Conservation (phyloP, 352 stramenopile species). For the Phytophthora citrophthora region DNA sequence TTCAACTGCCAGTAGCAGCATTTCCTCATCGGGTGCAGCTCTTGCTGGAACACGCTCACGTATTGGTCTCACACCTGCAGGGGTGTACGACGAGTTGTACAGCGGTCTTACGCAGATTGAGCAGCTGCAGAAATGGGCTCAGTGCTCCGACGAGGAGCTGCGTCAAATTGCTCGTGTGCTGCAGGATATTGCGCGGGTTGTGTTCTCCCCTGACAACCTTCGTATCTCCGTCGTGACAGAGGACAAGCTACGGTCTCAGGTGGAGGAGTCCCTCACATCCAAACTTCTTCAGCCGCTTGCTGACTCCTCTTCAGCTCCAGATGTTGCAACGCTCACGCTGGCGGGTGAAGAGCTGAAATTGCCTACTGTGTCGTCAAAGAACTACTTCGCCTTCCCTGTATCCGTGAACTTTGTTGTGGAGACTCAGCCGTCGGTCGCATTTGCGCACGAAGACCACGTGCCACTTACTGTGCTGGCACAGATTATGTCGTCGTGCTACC, state of each 20-base stretch:
- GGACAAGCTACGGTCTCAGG: conserved; percentile 60
- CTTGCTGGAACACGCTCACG: conserved; percentile 65
- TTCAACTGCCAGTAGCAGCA: conserved; percentile 69
- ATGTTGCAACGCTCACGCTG: conserved; percentile 27
- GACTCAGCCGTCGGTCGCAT: conserved; percentile 74
- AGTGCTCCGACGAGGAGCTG: conserved; percentile 75
- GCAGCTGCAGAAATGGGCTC: conserved; percentile 74
- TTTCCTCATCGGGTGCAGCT: conserved; percentile 71
- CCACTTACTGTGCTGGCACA: conserved; percentile 76
- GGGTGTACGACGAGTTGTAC: conserved; percentile 73
- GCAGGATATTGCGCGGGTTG: conserved; percentile 59
- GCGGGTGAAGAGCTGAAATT: conserved; percentile 26
- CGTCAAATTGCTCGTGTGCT: conserved; percentile 56
- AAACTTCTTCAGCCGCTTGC: conserved; percentile 56
- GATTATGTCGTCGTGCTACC: conserved; percentile 85
- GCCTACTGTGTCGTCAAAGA: conserved; percentile 41
- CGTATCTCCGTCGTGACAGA: conserved; percentile 79
- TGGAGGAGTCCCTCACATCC: conserved; percentile 52
- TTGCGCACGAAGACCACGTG: conserved; percentile 78
- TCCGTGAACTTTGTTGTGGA: conserved; percentile 88
- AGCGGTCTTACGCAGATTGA: conserved; percentile 77
- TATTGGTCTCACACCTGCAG: conserved; percentile 58
- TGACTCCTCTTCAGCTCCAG: conserved; percentile 14
- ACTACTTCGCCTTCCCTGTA: conserved; percentile 80
- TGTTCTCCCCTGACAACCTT: conserved; percentile 66